Evolutionary conservation across 2,329 filamentous ascomycete genomes (phyloP).

Genomic region (Cytospora piceae): DNA sequence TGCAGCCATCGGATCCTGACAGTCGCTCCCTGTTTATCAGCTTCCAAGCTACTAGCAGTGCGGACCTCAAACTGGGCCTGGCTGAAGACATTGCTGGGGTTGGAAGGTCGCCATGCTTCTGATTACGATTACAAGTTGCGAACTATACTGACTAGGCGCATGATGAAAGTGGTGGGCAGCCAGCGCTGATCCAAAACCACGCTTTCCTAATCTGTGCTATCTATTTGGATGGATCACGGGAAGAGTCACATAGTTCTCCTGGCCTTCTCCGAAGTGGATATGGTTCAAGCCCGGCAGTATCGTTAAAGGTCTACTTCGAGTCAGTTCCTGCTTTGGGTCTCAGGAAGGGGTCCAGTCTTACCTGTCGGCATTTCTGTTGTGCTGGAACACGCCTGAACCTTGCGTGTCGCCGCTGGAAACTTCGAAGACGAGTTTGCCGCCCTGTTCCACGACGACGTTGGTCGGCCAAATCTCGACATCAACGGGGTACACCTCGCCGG

Average conservation of each 20-base stretch:
- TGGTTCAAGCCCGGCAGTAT: conserved; percentile 64
- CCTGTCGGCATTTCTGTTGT: conserved; percentile 53
- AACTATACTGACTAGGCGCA: neutral
- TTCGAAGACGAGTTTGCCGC: conserved; percentile 59
- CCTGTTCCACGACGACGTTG: conserved; percentile 56
- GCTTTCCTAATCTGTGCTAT: neutral
- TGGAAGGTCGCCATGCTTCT: neutral
- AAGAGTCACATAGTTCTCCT: conserved; percentile 55
- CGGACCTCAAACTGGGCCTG: no score
- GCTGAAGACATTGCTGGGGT: neutral
- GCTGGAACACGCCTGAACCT: conserved; percentile 60
- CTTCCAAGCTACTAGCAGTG: no score
- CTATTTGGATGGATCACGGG: conserved; percentile 49
- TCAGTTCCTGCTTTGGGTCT: conserved; percentile 9
- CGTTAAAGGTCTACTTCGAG: conserved; percentile 33
- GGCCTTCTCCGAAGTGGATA: conserved; percentile 54
- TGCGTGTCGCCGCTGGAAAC: conserved; percentile 61
- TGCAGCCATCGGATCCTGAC: no score
- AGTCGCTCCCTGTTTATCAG: no score
- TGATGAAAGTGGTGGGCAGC: neutral
- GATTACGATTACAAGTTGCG: neutral
- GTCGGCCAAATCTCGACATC: conserved; percentile 70
- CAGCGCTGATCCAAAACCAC: neutral
- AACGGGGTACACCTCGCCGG: conserved; percentile 59
- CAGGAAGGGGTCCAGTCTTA: conserved; percentile 33